These are phyloP conservation scores for Euphorbia corollata DNA, from an alignment of 441 rosid species.

Conservation along the genomic window DNA sequence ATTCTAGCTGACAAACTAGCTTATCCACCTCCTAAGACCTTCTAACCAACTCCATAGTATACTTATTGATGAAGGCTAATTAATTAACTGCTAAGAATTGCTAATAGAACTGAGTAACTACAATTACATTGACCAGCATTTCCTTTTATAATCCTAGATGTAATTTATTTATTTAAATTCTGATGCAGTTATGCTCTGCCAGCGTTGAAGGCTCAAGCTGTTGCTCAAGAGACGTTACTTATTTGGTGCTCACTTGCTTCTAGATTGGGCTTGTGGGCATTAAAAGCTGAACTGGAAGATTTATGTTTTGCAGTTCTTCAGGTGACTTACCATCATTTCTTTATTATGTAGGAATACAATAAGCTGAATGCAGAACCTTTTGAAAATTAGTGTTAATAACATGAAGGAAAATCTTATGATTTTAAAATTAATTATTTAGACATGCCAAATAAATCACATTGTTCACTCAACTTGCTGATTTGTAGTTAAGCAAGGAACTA, in stretches of 20 bases:
- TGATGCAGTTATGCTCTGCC: constrained; percentile 58
- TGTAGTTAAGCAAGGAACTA: neutral
- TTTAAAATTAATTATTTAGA: neutral
- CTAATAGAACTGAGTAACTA: too few relatives aligned
- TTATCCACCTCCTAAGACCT: too few relatives aligned
- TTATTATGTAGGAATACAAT: neutral
- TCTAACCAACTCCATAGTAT: too few relatives aligned
- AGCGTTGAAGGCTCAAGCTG: constrained; percentile 53
- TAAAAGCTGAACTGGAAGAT: constrained; percentile 73
- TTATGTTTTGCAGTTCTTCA: constrained; percentile 72
- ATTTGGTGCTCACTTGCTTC: constrained; percentile 83
- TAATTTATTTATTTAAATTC: neutral
- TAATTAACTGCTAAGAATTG: too few relatives aligned
- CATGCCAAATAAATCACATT: neutral
- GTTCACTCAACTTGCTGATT: neutral
- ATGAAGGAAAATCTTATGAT: neutral
- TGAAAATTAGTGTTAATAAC: neutral
- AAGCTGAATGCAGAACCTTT: constrained; percentile 4
- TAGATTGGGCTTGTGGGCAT: constrained; percentile 72
- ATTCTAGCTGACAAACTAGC: too few relatives aligned
- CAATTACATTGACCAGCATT: too few relatives aligned
- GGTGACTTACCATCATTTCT: constrained; percentile 28
- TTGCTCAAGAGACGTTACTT: constrained; percentile 64
- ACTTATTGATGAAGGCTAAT: too few relatives aligned
- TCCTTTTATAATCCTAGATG: constrained; percentile 7